phyloP scores from a whole-genome alignment of 2,329 filamentous ascomycete genomes.

The Clonostachys rosea region DNA sequence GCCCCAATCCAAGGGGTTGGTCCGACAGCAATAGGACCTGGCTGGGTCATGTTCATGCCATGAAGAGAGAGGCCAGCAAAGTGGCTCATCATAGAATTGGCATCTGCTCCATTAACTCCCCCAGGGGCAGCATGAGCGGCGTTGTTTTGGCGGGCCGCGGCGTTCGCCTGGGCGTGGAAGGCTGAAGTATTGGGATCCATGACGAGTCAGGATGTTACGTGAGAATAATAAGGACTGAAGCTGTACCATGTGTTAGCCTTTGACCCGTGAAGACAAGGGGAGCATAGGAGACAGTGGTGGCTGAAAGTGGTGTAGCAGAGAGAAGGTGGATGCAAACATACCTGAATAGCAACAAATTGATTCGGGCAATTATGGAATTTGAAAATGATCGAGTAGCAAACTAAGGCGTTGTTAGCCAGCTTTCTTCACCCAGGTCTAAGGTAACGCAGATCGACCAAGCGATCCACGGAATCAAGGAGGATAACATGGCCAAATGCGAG shows the following conservation, averaged over 20 bases:
- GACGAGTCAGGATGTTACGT: constrained; percentile 13
- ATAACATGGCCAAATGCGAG: background rate
- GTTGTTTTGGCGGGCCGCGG: too few relatives aligned
- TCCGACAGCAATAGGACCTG: too few relatives aligned
- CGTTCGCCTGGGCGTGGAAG: constrained; percentile 8
- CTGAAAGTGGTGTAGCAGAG: background rate
- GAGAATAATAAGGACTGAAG: constrained; percentile 26
- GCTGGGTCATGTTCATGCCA: constrained; percentile 19
- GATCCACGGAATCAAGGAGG: too few relatives aligned
- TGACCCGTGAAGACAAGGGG: too few relatives aligned
- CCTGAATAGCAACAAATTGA: constrained; percentile 24
- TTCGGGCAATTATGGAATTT: constrained; percentile 19
- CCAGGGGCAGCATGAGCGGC: constrained; percentile 4
- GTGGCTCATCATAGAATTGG: constrained; percentile 21
- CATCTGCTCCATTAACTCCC: constrained; percentile 17
- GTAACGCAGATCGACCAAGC: too few relatives aligned
- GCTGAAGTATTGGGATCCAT: constrained; percentile 28
- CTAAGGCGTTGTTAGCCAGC: background rate
- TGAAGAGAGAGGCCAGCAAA: constrained; percentile 31
- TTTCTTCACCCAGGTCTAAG: too few relatives aligned
- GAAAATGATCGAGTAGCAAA: constrained; percentile 15
- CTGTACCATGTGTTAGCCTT: constrained; percentile 5
- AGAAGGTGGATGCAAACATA: constrained; percentile 8
- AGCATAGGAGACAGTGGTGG: too few relatives aligned
- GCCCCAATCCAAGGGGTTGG: background rate